These are phyloP conservation scores for Fusarium odoratissimum DNA, from an alignment of 2,329 filamentous ascomycete species.

Conservation along the genomic window DNA sequence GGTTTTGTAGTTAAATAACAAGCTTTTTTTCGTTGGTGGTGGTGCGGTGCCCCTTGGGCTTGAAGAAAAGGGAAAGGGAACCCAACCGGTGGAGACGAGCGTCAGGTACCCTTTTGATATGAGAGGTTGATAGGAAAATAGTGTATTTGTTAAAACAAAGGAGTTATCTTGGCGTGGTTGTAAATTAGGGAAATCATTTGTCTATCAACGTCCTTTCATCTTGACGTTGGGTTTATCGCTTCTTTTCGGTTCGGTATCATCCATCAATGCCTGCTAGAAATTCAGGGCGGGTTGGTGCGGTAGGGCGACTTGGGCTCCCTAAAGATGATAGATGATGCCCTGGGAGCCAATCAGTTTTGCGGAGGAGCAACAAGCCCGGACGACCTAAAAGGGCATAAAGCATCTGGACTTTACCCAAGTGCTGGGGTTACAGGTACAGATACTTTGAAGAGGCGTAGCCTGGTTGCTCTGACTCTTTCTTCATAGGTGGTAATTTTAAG, in stretches of 20 bases:
- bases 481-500: conserved; percentile 20
- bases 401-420: not conserved
- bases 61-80: not conserved
- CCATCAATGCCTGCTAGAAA: not conserved
- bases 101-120: conserved; percentile 15
- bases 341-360: conserved; percentile 26
- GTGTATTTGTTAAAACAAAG: not conserved
- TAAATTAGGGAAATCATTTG: not conserved
- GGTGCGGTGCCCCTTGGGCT: conserved; percentile 18
- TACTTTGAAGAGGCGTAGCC: conserved; percentile 11
- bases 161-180: not conserved
- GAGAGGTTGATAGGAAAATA: not conserved
- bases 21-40: conserved; percentile 12
- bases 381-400: conserved; percentile 25
- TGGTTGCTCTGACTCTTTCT: conserved; percentile 17
- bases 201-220: conserved; percentile 3
- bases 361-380: conserved; percentile 5
- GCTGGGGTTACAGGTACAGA: not conserved
- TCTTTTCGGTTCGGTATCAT: not conserved
- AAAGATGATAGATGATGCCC: conserved; percentile 1
- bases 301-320: conserved; percentile 6
- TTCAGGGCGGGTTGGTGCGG: conserved; percentile 20
- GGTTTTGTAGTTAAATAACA: conserved; percentile 14
- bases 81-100: conserved; percentile 33
- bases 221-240: not conserved